Base-by-base conservation (phyloP, 2,329 filamentous ascomycete species). In the Metarhizium humberi region DNA sequence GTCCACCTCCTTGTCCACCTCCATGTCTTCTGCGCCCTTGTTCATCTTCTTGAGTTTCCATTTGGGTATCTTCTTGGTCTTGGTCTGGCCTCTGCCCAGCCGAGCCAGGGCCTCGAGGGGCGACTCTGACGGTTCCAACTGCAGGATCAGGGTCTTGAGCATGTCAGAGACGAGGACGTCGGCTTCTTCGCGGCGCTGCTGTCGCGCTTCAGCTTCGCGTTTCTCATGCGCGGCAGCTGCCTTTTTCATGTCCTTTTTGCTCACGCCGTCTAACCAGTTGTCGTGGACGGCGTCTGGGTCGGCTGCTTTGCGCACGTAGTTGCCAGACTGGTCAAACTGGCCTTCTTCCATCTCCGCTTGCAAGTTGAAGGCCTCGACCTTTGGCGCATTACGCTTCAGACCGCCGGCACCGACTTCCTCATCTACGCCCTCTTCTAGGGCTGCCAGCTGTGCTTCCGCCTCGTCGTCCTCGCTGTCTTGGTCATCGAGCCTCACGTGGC, bases 321-420 rank as follows among this genome's bases (percentile, higher is more conserved):
- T 99, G 10, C 92, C 92, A 1, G 85, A 76, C 62, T 94, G 88
- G 67, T 99, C 94, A 64, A 96, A 99, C 11, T 85, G 81, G 1
- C 94, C 94, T 62, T 97, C 92, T 66, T 97, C 91, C 69, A 95
- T 86, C 70, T 99, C 94, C 13, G 82, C 76, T 57, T 83, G 85
- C 78, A 99, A 88, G 67, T 99, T 97, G 78, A 99, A 99, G 3
- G 92, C 92, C 69, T 97, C 94, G 6, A 99, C 80, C 68, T 94
- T 90, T 2, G 94, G 94, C 2, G 94, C 94, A 69, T 96, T 90
- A 64, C 85, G 88, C 74, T 96, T 97, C 63, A 95, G 87, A 2
- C 88, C 88, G 14, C 94, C 94, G 1, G 90, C 86, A 2, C 94
- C 94, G 6, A 99, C 78, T 69, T 99, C 94, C 54, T 92, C 87